Conservation (phyloP, 1,284 basidiomycete species). For the Apiotrichum brassicae region DNA sequence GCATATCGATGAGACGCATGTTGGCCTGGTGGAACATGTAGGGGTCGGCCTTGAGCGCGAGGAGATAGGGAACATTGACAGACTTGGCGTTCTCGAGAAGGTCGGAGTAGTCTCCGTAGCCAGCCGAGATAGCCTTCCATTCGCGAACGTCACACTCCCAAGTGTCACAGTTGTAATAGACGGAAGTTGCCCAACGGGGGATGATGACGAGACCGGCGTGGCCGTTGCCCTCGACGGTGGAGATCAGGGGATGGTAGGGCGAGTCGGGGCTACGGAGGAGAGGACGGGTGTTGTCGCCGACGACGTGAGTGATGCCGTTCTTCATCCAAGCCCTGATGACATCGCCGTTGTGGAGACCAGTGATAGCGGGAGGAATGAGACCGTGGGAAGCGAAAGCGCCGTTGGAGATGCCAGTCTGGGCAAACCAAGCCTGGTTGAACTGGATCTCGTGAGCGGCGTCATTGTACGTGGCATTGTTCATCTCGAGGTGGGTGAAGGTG, state of each 20-base stretch:
- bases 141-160: conserved; percentile 8
- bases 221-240: conserved; percentile 2
- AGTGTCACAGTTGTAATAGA: conserved; percentile 14
- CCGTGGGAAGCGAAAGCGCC: conserved; percentile 2
- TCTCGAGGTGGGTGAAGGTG: conserved; percentile 7
- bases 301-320: conserved; percentile 8
- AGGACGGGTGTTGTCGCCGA: conserved; percentile 11
- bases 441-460: conserved; percentile 8
- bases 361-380: conserved; percentile 9
- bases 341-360: conserved; percentile 12
- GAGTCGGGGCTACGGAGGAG: background rate
- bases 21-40: conserved; percentile 17
- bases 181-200: conserved; percentile 6
- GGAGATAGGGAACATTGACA: conserved; percentile 4
- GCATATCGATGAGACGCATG: conserved; percentile 7
- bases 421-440: conserved; percentile 12
- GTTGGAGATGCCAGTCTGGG: conserved; percentile 3
- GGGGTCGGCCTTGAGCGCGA: conserved; percentile 5
- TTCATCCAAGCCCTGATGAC: conserved; percentile 9
- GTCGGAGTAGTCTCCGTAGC: conserved; percentile 3
- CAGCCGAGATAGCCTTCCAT: conserved; percentile 6
- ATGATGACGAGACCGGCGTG: conserved; percentile 5
- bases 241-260: conserved; percentile 4
- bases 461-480: conserved; percentile 8
- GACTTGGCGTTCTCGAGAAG: conserved; percentile 4